A percentile compares a stretch with the other conserved stretches of the same genome.
Evolutionary conservation across 106 monocot species (phyloP).

Genomic region (Dioscorea alata): DNA sequence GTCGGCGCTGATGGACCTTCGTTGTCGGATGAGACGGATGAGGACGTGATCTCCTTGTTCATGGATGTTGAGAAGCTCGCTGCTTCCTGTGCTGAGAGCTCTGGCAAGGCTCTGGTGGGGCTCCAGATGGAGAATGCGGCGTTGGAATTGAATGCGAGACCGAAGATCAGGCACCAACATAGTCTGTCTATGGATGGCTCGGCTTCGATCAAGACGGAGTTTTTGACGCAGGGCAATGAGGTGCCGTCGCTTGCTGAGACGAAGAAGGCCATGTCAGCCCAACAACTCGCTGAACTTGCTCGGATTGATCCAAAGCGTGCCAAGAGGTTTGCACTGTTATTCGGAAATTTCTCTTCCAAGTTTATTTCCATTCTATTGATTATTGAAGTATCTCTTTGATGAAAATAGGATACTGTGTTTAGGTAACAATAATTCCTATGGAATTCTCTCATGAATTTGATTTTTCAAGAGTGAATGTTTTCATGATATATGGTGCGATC

Average conservation of each 20-base stretch:
- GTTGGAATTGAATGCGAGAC: constrained; percentile 9
- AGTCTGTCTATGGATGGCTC: constrained; percentile 83
- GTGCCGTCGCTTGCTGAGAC: constrained; percentile 35
- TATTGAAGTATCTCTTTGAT: too few species aligned
- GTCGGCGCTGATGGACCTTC: constrained; percentile 35
- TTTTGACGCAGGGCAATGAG: constrained; percentile 28
- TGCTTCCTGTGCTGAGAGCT: constrained; percentile 10
- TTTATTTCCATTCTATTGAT: background rate
- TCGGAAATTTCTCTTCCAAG: background rate
- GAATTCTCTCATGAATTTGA: too few species aligned
- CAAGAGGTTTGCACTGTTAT: constrained; percentile 52
- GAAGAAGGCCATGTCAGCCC: constrained; percentile 79
- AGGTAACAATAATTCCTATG: too few species aligned
- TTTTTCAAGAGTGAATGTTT: too few species aligned
- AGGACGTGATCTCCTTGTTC: constrained; percentile 70
- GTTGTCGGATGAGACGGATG: constrained; percentile 64
- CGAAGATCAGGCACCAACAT: constrained; percentile 65
- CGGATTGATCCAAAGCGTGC: constrained; percentile 85
- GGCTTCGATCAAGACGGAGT: constrained; percentile 42
- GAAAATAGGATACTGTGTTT: too few species aligned
- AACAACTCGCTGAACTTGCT: constrained; percentile 84
- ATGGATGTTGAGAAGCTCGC: constrained; percentile 58
- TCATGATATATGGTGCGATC: too few species aligned
- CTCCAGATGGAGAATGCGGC: constrained; percentile 6
- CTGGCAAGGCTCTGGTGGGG: background rate